Evolutionary conservation across 2,329 filamentous ascomycete species (phyloP).

Genomic region (Huntiella decipiens): DNA sequence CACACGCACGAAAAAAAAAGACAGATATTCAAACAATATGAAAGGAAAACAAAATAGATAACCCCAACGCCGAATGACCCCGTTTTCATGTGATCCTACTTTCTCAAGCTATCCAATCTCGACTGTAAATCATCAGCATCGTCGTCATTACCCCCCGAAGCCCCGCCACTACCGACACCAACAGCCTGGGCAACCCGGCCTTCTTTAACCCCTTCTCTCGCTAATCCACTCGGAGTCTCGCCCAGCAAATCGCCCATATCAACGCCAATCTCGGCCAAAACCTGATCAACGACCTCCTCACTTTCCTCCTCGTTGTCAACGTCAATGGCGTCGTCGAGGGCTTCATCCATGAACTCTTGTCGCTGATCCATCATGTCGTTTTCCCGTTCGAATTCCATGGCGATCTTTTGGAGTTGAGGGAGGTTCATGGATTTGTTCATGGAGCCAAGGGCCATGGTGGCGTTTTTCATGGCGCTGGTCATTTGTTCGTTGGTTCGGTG

Average conservation of each 20-base stretch:
- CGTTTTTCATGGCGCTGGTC: slow-evolving; percentile 99
- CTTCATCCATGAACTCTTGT: slow-evolving; percentile 99
- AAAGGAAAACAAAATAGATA: background rate
- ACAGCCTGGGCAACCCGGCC: slow-evolving; percentile 72
- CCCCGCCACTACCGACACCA: slow-evolving; percentile 31
- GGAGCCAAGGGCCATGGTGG: slow-evolving; percentile 75
- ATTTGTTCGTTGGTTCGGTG: slow-evolving; percentile 98
- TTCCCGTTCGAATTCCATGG: slow-evolving; percentile 97
- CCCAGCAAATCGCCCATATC: slow-evolving; percentile 64
- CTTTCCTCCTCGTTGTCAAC: slow-evolving; percentile 81
- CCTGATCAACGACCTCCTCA: slow-evolving; percentile 91
- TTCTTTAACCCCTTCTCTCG: slow-evolving; percentile 48
- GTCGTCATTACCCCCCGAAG: slow-evolving; percentile 29
- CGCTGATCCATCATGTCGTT: slow-evolving; percentile 99
- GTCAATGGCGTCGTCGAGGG: slow-evolving; percentile 90
- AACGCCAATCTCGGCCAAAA: slow-evolving; percentile 90
- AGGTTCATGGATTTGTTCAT: slow-evolving; percentile 99
- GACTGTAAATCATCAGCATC: slow-evolving; percentile 93
- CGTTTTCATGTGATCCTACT: slow-evolving; percentile 18
- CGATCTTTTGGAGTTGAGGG: slow-evolving; percentile 82
- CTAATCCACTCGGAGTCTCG: slow-evolving; percentile 58
- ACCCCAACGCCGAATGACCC: background rate
- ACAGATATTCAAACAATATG: background rate
- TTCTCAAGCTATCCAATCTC: slow-evolving; percentile 68
- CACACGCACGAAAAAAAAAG: background rate